phyloP scores from a whole-genome alignment of 2,329 filamentous ascomycete genomes.

The Magnaporthiopsis rhizophila region DNA sequence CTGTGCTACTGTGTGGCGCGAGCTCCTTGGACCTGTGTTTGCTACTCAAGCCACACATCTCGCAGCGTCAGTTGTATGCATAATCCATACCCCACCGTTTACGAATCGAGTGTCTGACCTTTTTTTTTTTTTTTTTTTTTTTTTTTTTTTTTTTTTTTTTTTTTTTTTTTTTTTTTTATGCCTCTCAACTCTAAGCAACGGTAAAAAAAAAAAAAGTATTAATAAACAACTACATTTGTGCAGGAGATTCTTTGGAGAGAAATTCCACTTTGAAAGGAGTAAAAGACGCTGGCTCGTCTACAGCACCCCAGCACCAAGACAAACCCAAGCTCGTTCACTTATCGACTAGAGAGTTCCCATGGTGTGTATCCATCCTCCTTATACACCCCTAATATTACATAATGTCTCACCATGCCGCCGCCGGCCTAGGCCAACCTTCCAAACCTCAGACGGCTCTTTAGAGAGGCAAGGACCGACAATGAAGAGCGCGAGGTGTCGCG shows the following conservation, averaged over 20 bases:
- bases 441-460: slow-evolving; percentile 91
- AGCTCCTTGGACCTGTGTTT: not conserved
- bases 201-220: not conserved
- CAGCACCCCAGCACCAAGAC: not conserved
- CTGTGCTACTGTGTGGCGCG: not conserved
- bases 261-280: not conserved
- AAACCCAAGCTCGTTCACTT: not conserved
- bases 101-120: not conserved
- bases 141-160: not conserved
- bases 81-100: not conserved
- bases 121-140: not conserved
- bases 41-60: not conserved
- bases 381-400: not conserved
- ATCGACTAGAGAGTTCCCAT: not conserved
- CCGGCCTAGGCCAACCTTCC: slow-evolving; percentile 63
- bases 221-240: not conserved
- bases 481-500: slow-evolving; percentile 93
- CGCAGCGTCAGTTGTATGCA: not conserved
- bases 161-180: not conserved
- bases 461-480: slow-evolving; percentile 84
- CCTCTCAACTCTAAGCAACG: not conserved
- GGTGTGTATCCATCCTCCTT: not conserved
- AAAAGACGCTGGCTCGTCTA: not conserved
- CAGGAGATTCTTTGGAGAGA: not conserved
- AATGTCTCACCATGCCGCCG: not conserved